phyloP scores from a whole-genome alignment of 108 stramenopile species.

The Pseudonitzschia pungens region DNA sequence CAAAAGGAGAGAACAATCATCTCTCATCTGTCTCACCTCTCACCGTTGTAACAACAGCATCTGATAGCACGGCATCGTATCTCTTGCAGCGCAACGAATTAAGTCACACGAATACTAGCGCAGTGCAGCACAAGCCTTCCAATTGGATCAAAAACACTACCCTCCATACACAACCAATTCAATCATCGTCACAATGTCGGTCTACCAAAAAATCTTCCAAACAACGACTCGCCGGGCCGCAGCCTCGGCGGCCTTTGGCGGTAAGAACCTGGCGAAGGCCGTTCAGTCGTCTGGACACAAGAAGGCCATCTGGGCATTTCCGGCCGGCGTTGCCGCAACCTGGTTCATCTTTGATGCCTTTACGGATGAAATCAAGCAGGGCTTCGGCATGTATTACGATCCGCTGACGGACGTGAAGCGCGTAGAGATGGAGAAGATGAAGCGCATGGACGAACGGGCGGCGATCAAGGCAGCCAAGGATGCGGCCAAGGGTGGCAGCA shows the following conservation, averaged over 20 bases:
- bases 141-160: not conserved
- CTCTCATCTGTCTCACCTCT: not conserved
- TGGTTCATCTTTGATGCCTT: conserved; percentile 43
- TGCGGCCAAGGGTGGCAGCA: not conserved
- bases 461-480: conserved; percentile 25
- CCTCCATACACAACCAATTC: not conserved
- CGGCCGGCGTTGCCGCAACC: conserved; percentile 20
- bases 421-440: conserved; percentile 31
- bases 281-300: not conserved
- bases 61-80: not conserved
- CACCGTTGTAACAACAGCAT: not conserved
- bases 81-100: not conserved
- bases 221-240: conserved; percentile 27
- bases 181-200: conserved; percentile 3
- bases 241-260: conserved; percentile 1
- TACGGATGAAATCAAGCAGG: conserved; percentile 30
- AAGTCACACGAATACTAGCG: not conserved
- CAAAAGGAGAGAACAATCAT: too few species aligned
- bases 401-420: conserved; percentile 31
- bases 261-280: conserved; percentile 1
- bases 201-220: conserved; percentile 30
- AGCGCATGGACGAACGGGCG: conserved; percentile 29
- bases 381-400: conserved; percentile 34
- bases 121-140: too few species aligned
- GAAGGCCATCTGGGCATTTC: conserved; percentile 28